These are phyloP conservation scores for Trametes sanguinea DNA, from an alignment of 768 basidiomycete genomes.

Conservation along the genomic window DNA sequence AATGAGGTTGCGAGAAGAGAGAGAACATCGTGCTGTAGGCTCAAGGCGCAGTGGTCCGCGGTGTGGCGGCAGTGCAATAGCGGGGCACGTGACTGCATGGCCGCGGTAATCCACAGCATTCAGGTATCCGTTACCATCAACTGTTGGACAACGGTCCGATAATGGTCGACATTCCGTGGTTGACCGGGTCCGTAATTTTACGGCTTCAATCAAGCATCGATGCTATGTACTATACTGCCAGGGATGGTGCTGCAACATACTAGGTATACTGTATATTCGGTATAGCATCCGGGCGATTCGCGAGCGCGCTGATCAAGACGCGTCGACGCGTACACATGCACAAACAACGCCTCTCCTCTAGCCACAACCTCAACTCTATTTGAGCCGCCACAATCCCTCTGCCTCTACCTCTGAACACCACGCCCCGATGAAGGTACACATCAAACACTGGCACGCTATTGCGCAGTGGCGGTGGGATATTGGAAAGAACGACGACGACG, in stretches of 20 bases:
- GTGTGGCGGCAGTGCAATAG: neutral
- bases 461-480: slow-evolving; percentile 89
- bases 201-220: too few species aligned
- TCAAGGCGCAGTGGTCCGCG: neutral
- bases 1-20: neutral
- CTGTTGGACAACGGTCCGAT: too few species aligned
- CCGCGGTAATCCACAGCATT: too few species aligned
- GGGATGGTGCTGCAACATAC: too few species aligned
- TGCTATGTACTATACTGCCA: too few species aligned
- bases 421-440: slow-evolving; percentile 67
- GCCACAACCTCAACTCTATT: neutral
- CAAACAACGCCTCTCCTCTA: slow-evolving; percentile 21
- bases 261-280: neutral
- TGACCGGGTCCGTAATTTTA: too few species aligned
- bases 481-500: slow-evolving; percentile 44
- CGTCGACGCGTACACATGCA: slow-evolving; percentile 24
- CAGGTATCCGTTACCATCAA: too few species aligned
- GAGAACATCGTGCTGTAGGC: slow-evolving; percentile 4
- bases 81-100: neutral
- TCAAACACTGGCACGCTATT: slow-evolving; percentile 87
- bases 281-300: neutral
- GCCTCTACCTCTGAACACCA: neutral
- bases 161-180: too few species aligned
- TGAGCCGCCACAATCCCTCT: neutral
- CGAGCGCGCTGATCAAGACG: slow-evolving; percentile 7